Evolutionary conservation across 768 basidiomycete genomes (phyloP).

Genomic region (Gymnopilus dilepis): DNA sequence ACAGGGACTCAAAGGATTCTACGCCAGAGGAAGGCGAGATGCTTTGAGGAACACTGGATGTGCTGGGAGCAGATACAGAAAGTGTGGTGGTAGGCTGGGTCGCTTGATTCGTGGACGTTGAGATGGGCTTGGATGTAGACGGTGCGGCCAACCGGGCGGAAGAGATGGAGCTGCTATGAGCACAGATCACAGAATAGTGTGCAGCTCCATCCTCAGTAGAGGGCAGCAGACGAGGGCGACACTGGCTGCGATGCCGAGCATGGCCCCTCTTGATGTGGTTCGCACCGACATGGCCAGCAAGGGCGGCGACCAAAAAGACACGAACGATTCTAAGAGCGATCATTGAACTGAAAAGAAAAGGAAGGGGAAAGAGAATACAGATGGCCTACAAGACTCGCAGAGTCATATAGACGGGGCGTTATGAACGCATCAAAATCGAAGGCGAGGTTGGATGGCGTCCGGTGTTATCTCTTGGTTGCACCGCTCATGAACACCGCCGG

Average conservation of each 20-base stretch:
- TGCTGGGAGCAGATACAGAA: neutral
- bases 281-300: slow-evolving; percentile 26
- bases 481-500: slow-evolving; percentile 11
- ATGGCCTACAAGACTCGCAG: slow-evolving; percentile 6
- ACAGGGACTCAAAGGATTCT: too few species aligned
- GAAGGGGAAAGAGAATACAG: slow-evolving; percentile 8
- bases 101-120: neutral
- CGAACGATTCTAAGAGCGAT: slow-evolving; percentile 14
- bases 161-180: neutral
- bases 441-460: slow-evolving; percentile 18
- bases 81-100: neutral
- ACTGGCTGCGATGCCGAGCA: slow-evolving; percentile 21
- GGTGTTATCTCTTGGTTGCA: slow-evolving; percentile 16
- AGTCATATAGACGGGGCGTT: slow-evolving; percentile 8
- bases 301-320: slow-evolving; percentile 20
- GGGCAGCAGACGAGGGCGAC: slow-evolving; percentile 22
- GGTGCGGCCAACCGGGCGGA: neutral
- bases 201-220: slow-evolving; percentile 4
- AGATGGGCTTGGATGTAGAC: neutral
- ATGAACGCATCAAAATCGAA: slow-evolving; percentile 15
- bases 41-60: neutral
- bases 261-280: slow-evolving; percentile 20
- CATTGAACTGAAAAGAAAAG: slow-evolving; percentile 18
- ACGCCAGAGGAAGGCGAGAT: too few species aligned
- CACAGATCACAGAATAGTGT: neutral